These are phyloP conservation scores for Ogataea wickerhamii DNA, from an alignment of 805 yeast species.

Conservation along the genomic window DNA sequence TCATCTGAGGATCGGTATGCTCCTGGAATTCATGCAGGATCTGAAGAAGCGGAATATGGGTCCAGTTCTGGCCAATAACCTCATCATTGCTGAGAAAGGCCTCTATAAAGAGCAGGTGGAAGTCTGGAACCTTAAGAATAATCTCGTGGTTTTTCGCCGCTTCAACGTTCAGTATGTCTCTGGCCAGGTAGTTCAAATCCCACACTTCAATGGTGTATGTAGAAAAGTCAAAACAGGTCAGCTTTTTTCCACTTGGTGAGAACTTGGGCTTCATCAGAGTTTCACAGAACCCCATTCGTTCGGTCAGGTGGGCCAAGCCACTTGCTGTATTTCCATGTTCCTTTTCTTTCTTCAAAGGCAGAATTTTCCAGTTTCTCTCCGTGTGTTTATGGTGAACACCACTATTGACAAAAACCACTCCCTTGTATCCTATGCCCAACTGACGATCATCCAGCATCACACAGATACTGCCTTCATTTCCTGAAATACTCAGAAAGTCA, in stretches of 20 bases:
- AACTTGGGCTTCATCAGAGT: constrained; percentile 17
- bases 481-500: constrained; percentile 9
- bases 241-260: constrained; percentile 14
- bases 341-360: constrained; percentile 12
- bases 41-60: constrained; percentile 3
- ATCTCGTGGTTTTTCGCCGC: constrained; percentile 17
- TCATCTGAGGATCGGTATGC: neutral
- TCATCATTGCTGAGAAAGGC: constrained; percentile 17
- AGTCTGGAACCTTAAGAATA: constrained; percentile 28
- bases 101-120: constrained; percentile 25
- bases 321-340: neutral
- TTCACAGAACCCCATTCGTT: constrained; percentile 7
- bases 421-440: constrained; percentile 21
- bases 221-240: constrained; percentile 21
- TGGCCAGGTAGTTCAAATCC: constrained; percentile 9
- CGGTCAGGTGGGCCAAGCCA: constrained; percentile 4
- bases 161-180: constrained; percentile 14
- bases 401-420: constrained; percentile 11
- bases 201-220: constrained; percentile 21
- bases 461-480: constrained; percentile 14
- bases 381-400: constrained; percentile 10
- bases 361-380: constrained; percentile 16
- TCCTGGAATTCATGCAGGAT: constrained; percentile 13
- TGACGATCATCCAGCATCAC: constrained; percentile 15
- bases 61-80: constrained; percentile 5